A percentile compares a stretch with the other conserved stretches of the same genome.
Conservation (phyloP, 2,329 filamentous ascomycete genomes). For the Didymella segeticola region DNA sequence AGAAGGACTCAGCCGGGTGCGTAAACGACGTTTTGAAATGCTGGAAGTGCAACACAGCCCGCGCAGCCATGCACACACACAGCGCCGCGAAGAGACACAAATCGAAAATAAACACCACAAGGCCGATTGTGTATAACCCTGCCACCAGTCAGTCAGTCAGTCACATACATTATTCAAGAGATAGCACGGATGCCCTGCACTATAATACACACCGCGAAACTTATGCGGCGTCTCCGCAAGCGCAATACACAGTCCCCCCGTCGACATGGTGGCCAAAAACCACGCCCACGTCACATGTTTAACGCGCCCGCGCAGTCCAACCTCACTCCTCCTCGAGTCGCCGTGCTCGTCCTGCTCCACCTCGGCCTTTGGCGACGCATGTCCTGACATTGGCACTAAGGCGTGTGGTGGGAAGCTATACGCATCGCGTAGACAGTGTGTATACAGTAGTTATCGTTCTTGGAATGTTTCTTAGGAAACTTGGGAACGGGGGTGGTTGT, state of each 20-base stretch:
- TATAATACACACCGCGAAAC: slow-evolving; percentile 37
- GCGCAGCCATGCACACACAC: slow-evolving; percentile 35
- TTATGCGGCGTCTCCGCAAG: slow-evolving; percentile 51
- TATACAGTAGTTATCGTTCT: too few relatives aligned
- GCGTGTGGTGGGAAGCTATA: neutral
- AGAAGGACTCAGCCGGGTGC: slow-evolving; percentile 57
- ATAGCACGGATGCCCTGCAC: neutral
- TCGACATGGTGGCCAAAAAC: slow-evolving; percentile 56
- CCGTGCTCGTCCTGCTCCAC: slow-evolving; percentile 4
- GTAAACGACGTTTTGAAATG: slow-evolving; percentile 53
- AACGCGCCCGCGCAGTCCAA: slow-evolving; percentile 30
- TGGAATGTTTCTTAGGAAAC: too few relatives aligned
- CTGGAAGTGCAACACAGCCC: slow-evolving; percentile 50
- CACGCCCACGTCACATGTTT: slow-evolving; percentile 55
- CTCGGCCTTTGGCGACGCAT: neutral
- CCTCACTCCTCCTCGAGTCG: too few relatives aligned
- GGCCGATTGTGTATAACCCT: slow-evolving; percentile 58
- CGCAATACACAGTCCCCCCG: slow-evolving; percentile 53
- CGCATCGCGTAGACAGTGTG: too few relatives aligned
- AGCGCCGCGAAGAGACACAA: slow-evolving; percentile 52
- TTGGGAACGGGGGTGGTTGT: too few relatives aligned
- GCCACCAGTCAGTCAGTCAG: slow-evolving; percentile 24
- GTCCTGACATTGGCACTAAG: slow-evolving; percentile 5
- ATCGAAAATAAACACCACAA: slow-evolving; percentile 58
- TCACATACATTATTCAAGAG: neutral